Base-by-base conservation (phyloP, 2,329 filamentous ascomycete species). In the Penicillium sp. region DNA sequence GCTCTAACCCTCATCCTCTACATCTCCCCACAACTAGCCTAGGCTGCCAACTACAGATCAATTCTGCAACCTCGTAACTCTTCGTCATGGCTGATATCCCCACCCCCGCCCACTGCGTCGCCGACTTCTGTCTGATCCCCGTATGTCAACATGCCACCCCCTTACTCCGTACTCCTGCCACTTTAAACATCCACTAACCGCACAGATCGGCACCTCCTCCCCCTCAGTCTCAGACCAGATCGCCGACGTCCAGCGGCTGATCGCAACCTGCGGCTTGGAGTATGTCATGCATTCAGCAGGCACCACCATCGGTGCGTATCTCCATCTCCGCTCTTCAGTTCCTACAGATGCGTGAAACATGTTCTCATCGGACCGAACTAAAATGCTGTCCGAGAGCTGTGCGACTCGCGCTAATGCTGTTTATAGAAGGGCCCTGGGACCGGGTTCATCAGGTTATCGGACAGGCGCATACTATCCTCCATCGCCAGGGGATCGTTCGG, bases 211-310 rank as follows among this genome's bases (percentile, higher is more conserved):
- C 58, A 96, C 93, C 16, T 86, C 85, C 46, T 86, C 76, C 39
- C 81, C 85, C 48, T 92, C 90, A 2, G 89, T 93, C 14, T 88
- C 90, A 4, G 85, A 88, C 63, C 90, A 97, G 71, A 86, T 99
- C 29, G 93, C 93, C 32, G 87, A 89, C 59, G 91, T 97, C 36
- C 93, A 97, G 77, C 86, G 87, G 54, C 81, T 97, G 34, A 82
- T 99, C 66, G 86, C 89, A 74, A 86, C 84, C 50, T 94, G 89
- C 64, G 91, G 91, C 2, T 74, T 97, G 59, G 87, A 85, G 60
- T 93, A 92, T 71, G 86, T 83, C 44, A 94, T 97, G 91, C 93
- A 97, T 76, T 92, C 90, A 24, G 92, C 92, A 2, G 94, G 93
- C 11, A 97, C 93, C 0, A 97, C 93, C 0, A 84, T 97, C 52